Conservation (phyloP, 2,329 filamentous ascomycete genomes). For the Geosmithia flava region DNA sequence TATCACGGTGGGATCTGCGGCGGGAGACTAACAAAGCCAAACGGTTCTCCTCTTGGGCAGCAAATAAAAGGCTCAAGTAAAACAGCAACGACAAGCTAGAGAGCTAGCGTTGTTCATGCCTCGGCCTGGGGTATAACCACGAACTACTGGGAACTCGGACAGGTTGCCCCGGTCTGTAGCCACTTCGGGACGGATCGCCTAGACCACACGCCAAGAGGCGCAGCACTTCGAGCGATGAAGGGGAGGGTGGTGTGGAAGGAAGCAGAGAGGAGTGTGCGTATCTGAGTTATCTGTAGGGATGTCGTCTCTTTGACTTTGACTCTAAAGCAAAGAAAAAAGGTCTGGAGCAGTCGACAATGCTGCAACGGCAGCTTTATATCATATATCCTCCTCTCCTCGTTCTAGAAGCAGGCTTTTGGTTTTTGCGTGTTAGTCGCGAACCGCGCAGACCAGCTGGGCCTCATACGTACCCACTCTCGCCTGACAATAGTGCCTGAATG, state of each 20-base stretch:
- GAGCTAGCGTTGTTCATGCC: not conserved
- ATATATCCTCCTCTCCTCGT: not conserved
- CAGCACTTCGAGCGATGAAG: not conserved
- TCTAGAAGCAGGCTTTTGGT: not conserved
- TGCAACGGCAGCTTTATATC: not conserved
- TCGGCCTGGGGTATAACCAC: not conserved
- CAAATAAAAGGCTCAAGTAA: not conserved
- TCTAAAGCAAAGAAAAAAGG: not conserved
- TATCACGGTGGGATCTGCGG: not conserved
- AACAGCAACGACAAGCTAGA: not conserved
- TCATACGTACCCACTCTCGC: not conserved
- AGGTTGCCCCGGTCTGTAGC: not conserved
- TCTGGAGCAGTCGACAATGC: not conserved
- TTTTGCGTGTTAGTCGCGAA: not conserved
- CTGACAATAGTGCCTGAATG: not conserved
- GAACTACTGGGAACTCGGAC: not conserved
- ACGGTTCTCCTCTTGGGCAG: not conserved
- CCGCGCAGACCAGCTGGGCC: not conserved
- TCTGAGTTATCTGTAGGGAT: not conserved
- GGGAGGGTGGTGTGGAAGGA: not conserved
- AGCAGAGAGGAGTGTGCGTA: not conserved
- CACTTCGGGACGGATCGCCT: not conserved
- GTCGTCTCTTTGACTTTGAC: not conserved
- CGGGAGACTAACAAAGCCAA: not conserved
- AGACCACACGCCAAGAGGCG: not conserved